Base-by-base conservation (phyloP, 208 protist genomes). In the Acanthamoeba healyi region DNA sequence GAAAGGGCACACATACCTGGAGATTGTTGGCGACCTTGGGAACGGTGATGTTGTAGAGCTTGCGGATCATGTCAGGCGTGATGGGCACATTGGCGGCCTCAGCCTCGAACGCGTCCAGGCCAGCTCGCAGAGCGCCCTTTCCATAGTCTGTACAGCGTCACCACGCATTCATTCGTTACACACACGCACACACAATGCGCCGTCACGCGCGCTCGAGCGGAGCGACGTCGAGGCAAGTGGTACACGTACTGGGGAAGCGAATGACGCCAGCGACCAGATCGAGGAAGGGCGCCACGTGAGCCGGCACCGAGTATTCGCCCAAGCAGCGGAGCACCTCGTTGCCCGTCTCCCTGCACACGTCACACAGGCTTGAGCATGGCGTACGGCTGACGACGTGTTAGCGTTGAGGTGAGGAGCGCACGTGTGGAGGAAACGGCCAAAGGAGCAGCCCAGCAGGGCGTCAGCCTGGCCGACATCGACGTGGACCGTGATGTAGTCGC, bases 261-360 rank as follows among this genome's bases (percentile, higher is more conserved):
- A 74, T 74, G 32, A 74, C 65, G 29, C 65, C 65, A 9, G 65
- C 65, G 24, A 74, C 65, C 65, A 74, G 17, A 19, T 74, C 65
- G 15, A 74, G 29, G 65, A 42, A 74, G n/a, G 65, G 65, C n/a
- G 65, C 65, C n/a, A 74, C 34, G 24, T 74, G 65, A 19, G n/a
- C 65, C 12, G 65, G 65, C 2, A 74, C 65, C 65, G 65, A 74
- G 65, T 74, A 74, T 2, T 40, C 65, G 17, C 19, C 24, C 65
- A 74, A 29, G 29, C 65, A 74, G 65, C 65, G 65, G 7, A 40
- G 4, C 10, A 74, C 29, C 65, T 40, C 34, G 3, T 74, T 2
- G 65, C 65, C 32, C 17, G 65, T 74, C n/a, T 10, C n/a, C n/a
- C 65, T 74, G 24, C 15, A 61, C 22, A 5, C 54, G 22, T 61